Conservation (phyloP, 805 yeast genomes). For the Candida methanosorbosa region DNA sequence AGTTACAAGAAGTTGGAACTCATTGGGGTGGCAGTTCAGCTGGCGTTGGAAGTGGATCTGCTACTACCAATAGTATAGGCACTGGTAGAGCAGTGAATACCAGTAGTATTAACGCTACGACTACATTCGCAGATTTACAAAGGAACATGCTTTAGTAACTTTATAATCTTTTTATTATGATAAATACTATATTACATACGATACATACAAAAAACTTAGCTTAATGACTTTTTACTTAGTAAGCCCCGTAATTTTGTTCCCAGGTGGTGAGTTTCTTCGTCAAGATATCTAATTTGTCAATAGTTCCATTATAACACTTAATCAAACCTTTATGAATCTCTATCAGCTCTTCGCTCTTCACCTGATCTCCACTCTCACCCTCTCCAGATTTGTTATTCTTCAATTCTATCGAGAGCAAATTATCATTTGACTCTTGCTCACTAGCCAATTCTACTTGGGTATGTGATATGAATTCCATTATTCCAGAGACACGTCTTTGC, state of each 20-base stretch:
- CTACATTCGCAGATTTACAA: neutral
- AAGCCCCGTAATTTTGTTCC: constrained; percentile 62
- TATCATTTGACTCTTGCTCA: constrained; percentile 53
- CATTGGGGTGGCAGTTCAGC: constrained; percentile 13
- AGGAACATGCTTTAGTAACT: neutral
- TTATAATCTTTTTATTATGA: no score
- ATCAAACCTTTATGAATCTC: constrained; percentile 31
- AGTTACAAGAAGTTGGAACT: constrained; percentile 13
- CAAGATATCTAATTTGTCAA: constrained; percentile 59
- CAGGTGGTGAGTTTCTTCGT: constrained; percentile 65
- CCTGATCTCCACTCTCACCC: constrained; percentile 22
- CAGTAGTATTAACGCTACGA: neutral
- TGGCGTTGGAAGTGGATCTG: no score
- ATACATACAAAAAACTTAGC: neutral
- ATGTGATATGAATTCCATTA: constrained; percentile 82
- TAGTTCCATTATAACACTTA: constrained; percentile 47
- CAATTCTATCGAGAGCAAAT: constrained; percentile 10
- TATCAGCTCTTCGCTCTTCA: constrained; percentile 15
- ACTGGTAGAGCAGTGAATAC: neutral
- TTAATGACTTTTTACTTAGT: neutral
- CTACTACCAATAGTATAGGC: neutral
- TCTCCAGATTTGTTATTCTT: constrained; percentile 17
- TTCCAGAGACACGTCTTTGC: constrained; percentile 82
- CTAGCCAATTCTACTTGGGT: constrained; percentile 76
- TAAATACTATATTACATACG: no score